These are phyloP conservation scores for Zygosaccharomyces pseudobailii DNA, from an alignment of 1,139 yeast genomes.

Conservation along the genomic window DNA sequence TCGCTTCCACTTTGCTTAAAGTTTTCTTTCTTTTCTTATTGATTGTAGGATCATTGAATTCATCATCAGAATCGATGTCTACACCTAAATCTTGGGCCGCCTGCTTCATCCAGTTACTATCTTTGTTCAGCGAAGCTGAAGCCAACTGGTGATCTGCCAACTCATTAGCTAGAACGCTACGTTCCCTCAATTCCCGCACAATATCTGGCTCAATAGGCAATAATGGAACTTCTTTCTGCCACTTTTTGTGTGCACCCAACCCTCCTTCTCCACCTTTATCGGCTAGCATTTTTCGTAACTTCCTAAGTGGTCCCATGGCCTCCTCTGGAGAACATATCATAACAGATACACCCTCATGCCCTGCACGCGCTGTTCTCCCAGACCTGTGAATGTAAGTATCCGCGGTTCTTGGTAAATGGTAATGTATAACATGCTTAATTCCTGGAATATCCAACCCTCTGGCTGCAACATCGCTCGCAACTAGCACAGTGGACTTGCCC, in stretches of 20 bases:
- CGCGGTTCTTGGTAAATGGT: constrained; percentile 91
- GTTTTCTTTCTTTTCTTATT: constrained; percentile 58
- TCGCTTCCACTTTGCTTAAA: constrained; percentile 47
- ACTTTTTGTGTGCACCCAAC: constrained; percentile 31
- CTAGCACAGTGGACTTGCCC: constrained; percentile 58
- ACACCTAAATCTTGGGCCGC: constrained; percentile 94
- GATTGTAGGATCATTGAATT: constrained; percentile 57
- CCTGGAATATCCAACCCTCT: constrained; percentile 92
- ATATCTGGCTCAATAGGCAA: constrained; percentile 77
- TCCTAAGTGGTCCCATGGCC: constrained; percentile 78
- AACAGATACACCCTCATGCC: constrained; percentile 88
- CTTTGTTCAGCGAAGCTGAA: constrained; percentile 58
- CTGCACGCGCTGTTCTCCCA: constrained; percentile 98
- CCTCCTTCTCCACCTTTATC: constrained; percentile 29
- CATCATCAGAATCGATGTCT: constrained; percentile 55
- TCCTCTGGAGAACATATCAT: constrained; percentile 93
- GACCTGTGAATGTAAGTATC: constrained; percentile 94
- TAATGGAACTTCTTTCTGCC: constrained; percentile 59
- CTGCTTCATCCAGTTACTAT: constrained; percentile 74
- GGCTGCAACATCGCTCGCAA: constrained; percentile 98
- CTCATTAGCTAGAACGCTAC: constrained; percentile 64
- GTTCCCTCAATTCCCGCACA: constrained; percentile 60
- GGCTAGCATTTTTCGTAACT: constrained; percentile 62
- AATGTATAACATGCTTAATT: constrained; percentile 92
- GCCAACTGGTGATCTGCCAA: constrained; percentile 69